Percentiles rank a stretch among this genome's conserved stretches.
Evolutionary conservation across 1,284 basidiomycete species (phyloP).

Genomic region (Ceratobasidium sp.): DNA sequence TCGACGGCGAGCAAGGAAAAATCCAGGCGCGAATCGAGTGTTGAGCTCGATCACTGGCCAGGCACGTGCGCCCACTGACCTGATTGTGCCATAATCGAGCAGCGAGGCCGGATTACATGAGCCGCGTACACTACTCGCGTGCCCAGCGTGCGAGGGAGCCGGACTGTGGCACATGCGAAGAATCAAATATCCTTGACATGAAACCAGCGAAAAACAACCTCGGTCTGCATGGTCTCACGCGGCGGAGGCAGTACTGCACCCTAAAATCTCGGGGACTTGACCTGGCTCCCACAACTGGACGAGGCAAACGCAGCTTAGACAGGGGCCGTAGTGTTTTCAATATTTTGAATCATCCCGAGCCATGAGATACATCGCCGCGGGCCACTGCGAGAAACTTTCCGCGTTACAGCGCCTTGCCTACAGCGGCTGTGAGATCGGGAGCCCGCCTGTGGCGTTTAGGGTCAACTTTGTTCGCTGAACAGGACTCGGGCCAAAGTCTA

Average conservation of each 20-base stretch:
- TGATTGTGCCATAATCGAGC: constrained; percentile 41
- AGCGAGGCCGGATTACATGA: constrained; percentile 31
- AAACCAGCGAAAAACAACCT: constrained; percentile 30
- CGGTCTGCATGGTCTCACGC: constrained; percentile 20
- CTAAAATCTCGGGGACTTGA: constrained; percentile 22
- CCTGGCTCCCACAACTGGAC: constrained; percentile 4
- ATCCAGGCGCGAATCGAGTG: constrained; percentile 21
- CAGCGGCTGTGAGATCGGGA: not conserved
- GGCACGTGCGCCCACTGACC: constrained; percentile 39
- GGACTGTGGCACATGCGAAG: constrained; percentile 23
- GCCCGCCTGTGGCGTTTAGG: constrained; percentile 46
- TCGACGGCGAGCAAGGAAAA: constrained; percentile 7
- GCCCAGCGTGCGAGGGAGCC: constrained; percentile 20
- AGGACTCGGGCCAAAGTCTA: not conserved
- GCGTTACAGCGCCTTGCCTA: constrained; percentile 1
- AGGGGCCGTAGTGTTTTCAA: constrained; percentile 8
- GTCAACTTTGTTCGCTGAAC: not conserved
- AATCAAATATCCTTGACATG: constrained; percentile 33
- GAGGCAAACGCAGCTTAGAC: constrained; percentile 16
- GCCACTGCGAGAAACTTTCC: not conserved
- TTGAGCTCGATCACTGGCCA: constrained; percentile 22
- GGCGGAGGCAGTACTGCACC: constrained; percentile 25
- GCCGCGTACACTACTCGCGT: constrained; percentile 25
- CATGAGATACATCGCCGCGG: constrained; percentile 17
- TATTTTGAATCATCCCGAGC: constrained; percentile 1